A percentile compares a stretch with the other conserved stretches of the same genome.
phyloP scores from a whole-genome alignment of 345 rosid species.

The Arabidopsis thaliana region TAIR10.1 NC_003071.7:8205501-8206000 shows the following conservation, averaged over 20 bases:
- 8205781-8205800: conserved; percentile 77
- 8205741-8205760: conserved; percentile 67
- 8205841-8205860: conserved; percentile 52
- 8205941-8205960: conserved; percentile 58
- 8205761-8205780: conserved; percentile 75
- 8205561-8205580: conserved; percentile 87
- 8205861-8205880: conserved; percentile 74
- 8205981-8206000: conserved; percentile 60
- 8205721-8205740: conserved; percentile 60
- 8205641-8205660: conserved; percentile 66
- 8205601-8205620: conserved; percentile 81
- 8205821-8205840: conserved; percentile 52
- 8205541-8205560: conserved; percentile 65
- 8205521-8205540: conserved; percentile 75
- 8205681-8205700: conserved; percentile 67
- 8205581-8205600: conserved; percentile 92
- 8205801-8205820: conserved; percentile 58
- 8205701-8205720: conserved; percentile 85
- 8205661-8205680: conserved; percentile 65
- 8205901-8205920: conserved; percentile 72
- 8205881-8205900: conserved; percentile 69
- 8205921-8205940: conserved; percentile 62
- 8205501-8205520: conserved; percentile 68
- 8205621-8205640: conserved; percentile 69
- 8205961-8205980: conserved; percentile 56